Percentiles rank a stretch among this genome's conserved stretches.
Conservation (phyloP, 78 protist genomes). For the Diacronema lutheri region DNA sequence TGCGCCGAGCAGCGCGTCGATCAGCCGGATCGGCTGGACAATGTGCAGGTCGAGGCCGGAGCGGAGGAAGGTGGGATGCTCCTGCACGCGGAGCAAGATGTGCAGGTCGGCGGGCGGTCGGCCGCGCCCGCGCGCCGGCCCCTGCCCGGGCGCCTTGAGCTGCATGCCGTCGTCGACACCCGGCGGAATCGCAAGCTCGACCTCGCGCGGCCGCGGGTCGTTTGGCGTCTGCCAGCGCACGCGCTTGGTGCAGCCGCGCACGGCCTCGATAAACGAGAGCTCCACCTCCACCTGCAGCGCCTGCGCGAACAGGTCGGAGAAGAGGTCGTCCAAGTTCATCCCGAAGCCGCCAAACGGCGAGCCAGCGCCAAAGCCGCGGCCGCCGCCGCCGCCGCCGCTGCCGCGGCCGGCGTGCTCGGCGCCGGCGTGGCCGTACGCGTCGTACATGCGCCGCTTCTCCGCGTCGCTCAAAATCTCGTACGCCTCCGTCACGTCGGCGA, state of each 20-base stretch:
- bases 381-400: not conserved
- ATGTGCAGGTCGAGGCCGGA: constrained; percentile 72
- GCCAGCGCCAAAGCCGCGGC: not conserved
- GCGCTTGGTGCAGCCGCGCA: constrained; percentile 52
- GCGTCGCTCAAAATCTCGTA: constrained; percentile 55
- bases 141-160: constrained; percentile 55
- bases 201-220: not conserved
- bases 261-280: constrained; percentile 70
- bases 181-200: constrained; percentile 45
- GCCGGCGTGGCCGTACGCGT: constrained; percentile 58
- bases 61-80: constrained; percentile 58
- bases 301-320: not conserved
- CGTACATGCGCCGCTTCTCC: constrained; percentile 47
- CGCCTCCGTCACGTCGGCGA: constrained; percentile 6
- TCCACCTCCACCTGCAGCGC: constrained; percentile 21
- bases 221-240: constrained; percentile 5
- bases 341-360: constrained; percentile 6
- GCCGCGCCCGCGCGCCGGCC: constrained; percentile 60
- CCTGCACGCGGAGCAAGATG: constrained; percentile 50
- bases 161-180: constrained; percentile 72
- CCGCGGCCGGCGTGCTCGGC: constrained; percentile 46
- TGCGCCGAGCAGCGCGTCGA: constrained; percentile 73
- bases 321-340: not conserved
- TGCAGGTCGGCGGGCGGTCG: constrained; percentile 58
- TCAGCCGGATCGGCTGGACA: constrained; percentile 59